Conservation (phyloP, 73 alveolate genomes). For the Blepharisma japonicum region DNA sequence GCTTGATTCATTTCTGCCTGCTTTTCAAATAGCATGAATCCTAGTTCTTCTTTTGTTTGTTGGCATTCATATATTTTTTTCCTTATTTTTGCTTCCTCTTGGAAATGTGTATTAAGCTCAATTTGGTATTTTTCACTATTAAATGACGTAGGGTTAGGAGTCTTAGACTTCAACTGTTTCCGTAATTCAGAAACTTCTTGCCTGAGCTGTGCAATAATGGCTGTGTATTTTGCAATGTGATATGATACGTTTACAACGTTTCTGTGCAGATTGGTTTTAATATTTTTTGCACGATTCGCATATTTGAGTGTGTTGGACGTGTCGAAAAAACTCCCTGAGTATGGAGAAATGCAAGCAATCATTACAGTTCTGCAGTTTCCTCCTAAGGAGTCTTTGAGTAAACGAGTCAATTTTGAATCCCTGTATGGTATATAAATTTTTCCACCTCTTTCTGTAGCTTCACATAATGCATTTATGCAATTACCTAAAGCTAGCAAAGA, state of each 20-base stretch:
- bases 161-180: not conserved
- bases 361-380: conserved; percentile 99
- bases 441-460: conserved; percentile 60
- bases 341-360: conserved; percentile 98
- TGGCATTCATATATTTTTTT: not conserved
- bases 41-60: not conserved
- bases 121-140: not conserved
- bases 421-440: conserved; percentile 89
- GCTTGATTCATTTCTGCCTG: not conserved
- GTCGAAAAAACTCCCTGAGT: conserved; percentile 58
- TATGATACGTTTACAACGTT: conserved; percentile 94
- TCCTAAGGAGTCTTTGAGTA: conserved; percentile 96
- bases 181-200: not conserved
- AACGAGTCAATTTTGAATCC: conserved; percentile 97
- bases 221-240: conserved; percentile 94
- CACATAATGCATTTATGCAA: conserved; percentile 97
- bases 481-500: conserved; percentile 94
- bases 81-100: not conserved
- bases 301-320: conserved; percentile 98
- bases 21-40: not conserved
- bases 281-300: conserved; percentile 99
- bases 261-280: conserved; percentile 88
- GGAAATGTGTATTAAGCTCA: not conserved
- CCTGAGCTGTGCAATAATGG: conserved; percentile 67
- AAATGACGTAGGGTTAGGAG: not conserved